Percentiles rank a stretch among this genome's conserved stretches.
Conservation (phyloP, 2,329 filamentous ascomycete species). For the Pseudopithomyces maydicus region DNA sequence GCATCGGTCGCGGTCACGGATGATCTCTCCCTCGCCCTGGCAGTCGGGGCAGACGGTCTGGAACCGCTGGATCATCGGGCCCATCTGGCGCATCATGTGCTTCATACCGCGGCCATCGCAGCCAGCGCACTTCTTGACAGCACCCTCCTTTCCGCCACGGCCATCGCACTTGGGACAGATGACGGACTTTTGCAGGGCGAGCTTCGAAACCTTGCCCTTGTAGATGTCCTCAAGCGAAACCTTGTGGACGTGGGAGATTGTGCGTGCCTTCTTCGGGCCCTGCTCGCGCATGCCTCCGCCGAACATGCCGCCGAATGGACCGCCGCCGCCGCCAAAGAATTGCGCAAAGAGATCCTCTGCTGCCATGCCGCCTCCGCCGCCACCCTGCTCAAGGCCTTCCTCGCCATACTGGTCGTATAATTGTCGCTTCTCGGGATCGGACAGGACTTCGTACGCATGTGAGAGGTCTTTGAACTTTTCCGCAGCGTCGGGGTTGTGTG, state of each 20-base stretch:
- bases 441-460: conserved; percentile 93
- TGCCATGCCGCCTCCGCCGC: conserved; percentile 83
- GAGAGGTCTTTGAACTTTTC: conserved; percentile 99
- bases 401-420: conserved; percentile 98
- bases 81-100: conserved; percentile 99
- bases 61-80: conserved; percentile 99
- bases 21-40: conserved; percentile 94
- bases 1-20: conserved; percentile 97
- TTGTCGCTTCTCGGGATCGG: conserved; percentile 86
- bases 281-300: conserved; percentile 73
- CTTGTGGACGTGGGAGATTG: conserved; percentile 98
- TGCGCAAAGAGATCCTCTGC: conserved; percentile 96
- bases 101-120: conserved; percentile 98
- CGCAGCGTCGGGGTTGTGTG: conserved; percentile 87
- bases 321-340: conserved; percentile 82
- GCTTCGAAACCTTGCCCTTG: conserved; percentile 95
- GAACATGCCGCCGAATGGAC: conserved; percentile 68
- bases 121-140: conserved; percentile 89
- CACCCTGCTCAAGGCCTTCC: conserved; percentile 87
- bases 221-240: conserved; percentile 98
- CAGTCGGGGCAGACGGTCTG: conserved; percentile 99
- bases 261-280: conserved; percentile 88
- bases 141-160: conserved; percentile 93
- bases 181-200: conserved; percentile 95
- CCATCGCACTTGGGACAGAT: conserved; percentile 96